Percentiles rank a stretch among this genome's conserved stretches.
phyloP scores from a whole-genome alignment of 306 rosid species.

The Sesbania bispinosa region DNA sequence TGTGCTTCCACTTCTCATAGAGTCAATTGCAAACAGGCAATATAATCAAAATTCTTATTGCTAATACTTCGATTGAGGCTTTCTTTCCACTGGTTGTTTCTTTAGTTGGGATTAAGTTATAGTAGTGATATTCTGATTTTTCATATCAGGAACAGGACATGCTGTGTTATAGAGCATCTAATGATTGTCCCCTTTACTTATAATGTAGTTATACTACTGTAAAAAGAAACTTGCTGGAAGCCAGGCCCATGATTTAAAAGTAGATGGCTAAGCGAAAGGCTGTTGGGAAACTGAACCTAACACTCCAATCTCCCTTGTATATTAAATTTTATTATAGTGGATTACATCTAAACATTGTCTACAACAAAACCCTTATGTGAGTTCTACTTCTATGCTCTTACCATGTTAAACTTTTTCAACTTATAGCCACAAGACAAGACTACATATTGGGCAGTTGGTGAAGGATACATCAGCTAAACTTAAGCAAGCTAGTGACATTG shows the following conservation, averaged over 20 bases:
- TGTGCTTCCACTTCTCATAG: too few relatives aligned
- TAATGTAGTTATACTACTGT: not conserved
- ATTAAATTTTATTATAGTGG: too few relatives aligned
- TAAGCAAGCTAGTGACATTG: slow-evolving; percentile 88
- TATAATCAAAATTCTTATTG: not conserved
- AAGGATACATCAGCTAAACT: slow-evolving; percentile 84
- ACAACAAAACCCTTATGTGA: not conserved
- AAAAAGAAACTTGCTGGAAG: not conserved
- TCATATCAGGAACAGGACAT: not conserved
- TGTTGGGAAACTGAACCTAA: not conserved
- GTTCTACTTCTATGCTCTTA: not conserved
- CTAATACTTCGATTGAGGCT: not conserved
- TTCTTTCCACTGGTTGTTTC: not conserved
- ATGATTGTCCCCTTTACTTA: not conserved
- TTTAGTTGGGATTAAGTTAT: not conserved
- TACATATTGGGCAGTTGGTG: slow-evolving; percentile 83
- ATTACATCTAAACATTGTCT: not conserved
- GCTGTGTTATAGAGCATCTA: not conserved
- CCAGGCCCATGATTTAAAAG: not conserved
- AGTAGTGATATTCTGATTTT: not conserved
- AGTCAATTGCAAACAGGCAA: too few relatives aligned
- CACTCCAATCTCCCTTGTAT: not conserved
- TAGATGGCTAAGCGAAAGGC: not conserved
- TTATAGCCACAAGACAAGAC: slow-evolving; percentile 86
- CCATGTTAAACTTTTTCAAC: not conserved